A percentile compares a stretch with the other conserved stretches of the same genome.
Evolutionary conservation across 2,329 filamentous ascomycete genomes (phyloP).

Genomic region (Diplodia mutila): DNA sequence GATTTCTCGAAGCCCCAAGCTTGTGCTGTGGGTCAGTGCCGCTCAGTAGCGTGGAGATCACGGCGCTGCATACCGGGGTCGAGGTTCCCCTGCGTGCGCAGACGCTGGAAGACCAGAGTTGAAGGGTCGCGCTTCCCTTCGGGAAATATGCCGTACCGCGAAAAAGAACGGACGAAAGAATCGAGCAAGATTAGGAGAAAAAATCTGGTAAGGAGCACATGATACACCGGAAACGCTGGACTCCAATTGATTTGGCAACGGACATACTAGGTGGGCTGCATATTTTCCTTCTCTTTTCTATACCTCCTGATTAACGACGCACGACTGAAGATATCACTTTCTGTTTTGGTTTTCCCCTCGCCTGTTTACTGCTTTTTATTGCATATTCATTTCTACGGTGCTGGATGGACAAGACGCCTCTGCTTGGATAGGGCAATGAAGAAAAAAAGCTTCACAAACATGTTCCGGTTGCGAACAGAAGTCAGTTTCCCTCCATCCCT

Average conservation of each 20-base stretch:
- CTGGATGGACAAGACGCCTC: neutral
- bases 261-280: slow-evolving; percentile 22
- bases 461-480: neutral
- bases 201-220: slow-evolving; percentile 5
- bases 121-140: neutral
- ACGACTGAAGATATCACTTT: slow-evolving; percentile 23
- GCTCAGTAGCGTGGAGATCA: neutral
- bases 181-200: slow-evolving; percentile 1
- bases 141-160: neutral
- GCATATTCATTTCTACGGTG: neutral
- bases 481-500: neutral
- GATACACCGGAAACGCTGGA: slow-evolving; percentile 1
- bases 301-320: slow-evolving; percentile 15
- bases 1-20: slow-evolving; percentile 81
- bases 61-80: neutral
- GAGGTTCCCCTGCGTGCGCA: neutral
- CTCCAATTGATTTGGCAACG: slow-evolving; percentile 16
- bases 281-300: slow-evolving; percentile 14
- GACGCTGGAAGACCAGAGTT: neutral
- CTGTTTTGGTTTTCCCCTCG: slow-evolving; percentile 2
- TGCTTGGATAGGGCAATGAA: slow-evolving; percentile 9
- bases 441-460: neutral
- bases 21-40: slow-evolving; percentile 44
- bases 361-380: neutral
- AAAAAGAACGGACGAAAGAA: neutral